Evolutionary conservation across 78 protist species (phyloP).

Genomic region (Emiliania huxleyi): DNA sequence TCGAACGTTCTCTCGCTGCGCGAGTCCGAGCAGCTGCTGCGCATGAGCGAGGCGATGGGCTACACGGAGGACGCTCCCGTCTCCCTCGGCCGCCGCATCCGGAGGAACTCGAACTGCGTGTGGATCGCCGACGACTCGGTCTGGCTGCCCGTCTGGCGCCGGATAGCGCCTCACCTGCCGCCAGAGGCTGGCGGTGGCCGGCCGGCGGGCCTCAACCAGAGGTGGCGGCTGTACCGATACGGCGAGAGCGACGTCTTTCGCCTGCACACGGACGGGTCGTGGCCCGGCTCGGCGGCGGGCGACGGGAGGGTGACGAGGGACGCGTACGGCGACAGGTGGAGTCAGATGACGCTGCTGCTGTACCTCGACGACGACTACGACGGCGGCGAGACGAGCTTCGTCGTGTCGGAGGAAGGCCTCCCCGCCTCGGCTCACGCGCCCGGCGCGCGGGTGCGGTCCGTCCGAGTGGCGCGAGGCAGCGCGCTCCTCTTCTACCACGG

Average conservation of each 20-base stretch:
- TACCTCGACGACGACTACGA: constrained; percentile 56
- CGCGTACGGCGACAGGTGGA: constrained; percentile 29
- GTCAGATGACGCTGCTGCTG: constrained; percentile 29
- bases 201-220: constrained; percentile 42
- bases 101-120: not conserved
- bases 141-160: not conserved
- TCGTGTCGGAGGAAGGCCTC: not conserved
- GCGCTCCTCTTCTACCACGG: constrained; percentile 28
- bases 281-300: constrained; percentile 49
- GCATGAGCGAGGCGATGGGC: not conserved
- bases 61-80: constrained; percentile 5
- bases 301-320: not conserved
- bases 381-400: constrained; percentile 40
- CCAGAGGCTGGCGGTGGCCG: not conserved
- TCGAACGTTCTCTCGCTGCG: not conserved
- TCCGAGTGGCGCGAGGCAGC: not conserved
- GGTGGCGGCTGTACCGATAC: constrained; percentile 47
- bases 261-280: constrained; percentile 59
- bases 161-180: not conserved
- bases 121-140: not conserved
- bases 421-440: not conserved
- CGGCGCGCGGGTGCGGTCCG: not conserved
- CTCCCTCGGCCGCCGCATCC: not conserved
- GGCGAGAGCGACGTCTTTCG: constrained; percentile 38
- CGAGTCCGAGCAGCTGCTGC: not conserved